These are phyloP conservation scores for Boletus coccyginus DNA, from an alignment of 768 basidiomycete genomes.

Conservation along the genomic window DNA sequence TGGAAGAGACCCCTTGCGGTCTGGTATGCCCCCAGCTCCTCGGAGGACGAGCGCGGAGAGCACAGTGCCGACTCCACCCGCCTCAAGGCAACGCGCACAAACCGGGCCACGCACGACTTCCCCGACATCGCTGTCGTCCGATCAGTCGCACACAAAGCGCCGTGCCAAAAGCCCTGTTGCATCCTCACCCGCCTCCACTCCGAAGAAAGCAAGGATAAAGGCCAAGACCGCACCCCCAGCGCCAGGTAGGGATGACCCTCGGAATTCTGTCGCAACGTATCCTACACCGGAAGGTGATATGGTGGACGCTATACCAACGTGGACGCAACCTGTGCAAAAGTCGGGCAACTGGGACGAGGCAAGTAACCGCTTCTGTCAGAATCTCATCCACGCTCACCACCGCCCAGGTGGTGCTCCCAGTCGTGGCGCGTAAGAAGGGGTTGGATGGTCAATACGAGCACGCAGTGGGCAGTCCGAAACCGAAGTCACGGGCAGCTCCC, in stretches of 20 bases:
- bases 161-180: conserved; percentile 48
- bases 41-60: conserved; percentile 41
- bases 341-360: conserved; percentile 87
- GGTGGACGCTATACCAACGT: conserved; percentile 74
- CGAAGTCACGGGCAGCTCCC: conserved; percentile 39
- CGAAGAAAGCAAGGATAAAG: conserved; percentile 40
- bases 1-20: conserved; percentile 39
- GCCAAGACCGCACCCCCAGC: conserved; percentile 32
- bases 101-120: conserved; percentile 26
- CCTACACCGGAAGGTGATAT: conserved; percentile 57
- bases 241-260: conserved; percentile 40
- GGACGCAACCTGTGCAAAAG: conserved; percentile 70
- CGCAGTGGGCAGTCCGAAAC: conserved; percentile 65
- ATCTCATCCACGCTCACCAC: conserved; percentile 6
- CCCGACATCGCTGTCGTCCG: conserved; percentile 27
- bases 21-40: conserved; percentile 40
- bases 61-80: conserved; percentile 34
- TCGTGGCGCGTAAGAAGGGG: conserved; percentile 81
- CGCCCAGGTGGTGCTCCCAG: conserved; percentile 76
- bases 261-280: conserved; percentile 66
- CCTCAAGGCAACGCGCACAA: conserved; percentile 26
- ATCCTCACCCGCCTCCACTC: conserved; percentile 35
- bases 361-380: conserved; percentile 21
- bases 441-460: conserved; percentile 67
- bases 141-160: conserved; percentile 41